Percentiles rank a stretch among this genome's conserved stretches.
Conservation (phyloP, 768 basidiomycete species). For the Sistotremastrum niveocremeum region DNA sequence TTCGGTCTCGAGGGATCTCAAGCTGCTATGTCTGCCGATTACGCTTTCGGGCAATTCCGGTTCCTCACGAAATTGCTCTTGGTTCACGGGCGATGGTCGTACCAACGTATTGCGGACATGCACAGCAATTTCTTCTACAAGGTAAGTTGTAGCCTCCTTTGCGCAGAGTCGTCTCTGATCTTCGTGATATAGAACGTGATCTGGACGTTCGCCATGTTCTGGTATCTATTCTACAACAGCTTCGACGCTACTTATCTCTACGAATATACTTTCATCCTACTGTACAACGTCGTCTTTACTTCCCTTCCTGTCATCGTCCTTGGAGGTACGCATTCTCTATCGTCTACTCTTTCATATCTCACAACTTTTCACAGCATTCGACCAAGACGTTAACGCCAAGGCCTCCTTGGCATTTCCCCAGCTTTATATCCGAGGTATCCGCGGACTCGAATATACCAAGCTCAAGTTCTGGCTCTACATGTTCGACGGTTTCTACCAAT, state of each 20-base stretch:
- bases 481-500: constrained; percentile 90
- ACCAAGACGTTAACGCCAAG: constrained; percentile 86
- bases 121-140: constrained; percentile 98
- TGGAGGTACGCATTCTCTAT: constrained; percentile 44
- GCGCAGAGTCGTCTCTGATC: constrained; percentile 4
- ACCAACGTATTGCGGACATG: constrained; percentile 93
- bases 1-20: constrained; percentile 93
- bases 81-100: constrained; percentile 95
- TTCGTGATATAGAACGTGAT: constrained; percentile 54
- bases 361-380: constrained; percentile 47
- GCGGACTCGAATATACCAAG: constrained; percentile 86
- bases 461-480: constrained; percentile 91
- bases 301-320: constrained; percentile 84
- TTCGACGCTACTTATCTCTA: constrained; percentile 94
- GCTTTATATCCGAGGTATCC: constrained; percentile 90
- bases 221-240: constrained; percentile 87
- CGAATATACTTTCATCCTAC: constrained; percentile 84
- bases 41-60: constrained; percentile 95
- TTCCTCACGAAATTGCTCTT: constrained; percentile 83
- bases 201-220: constrained; percentile 90
- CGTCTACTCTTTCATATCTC: neutral
- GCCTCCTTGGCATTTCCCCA: constrained; percentile 88
- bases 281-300: constrained; percentile 89
- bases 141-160: constrained; percentile 27
- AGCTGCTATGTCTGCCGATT: constrained; percentile 98